Conservation (phyloP, 768 basidiomycete species). For the Kwoniella mangroviensis region DNA sequence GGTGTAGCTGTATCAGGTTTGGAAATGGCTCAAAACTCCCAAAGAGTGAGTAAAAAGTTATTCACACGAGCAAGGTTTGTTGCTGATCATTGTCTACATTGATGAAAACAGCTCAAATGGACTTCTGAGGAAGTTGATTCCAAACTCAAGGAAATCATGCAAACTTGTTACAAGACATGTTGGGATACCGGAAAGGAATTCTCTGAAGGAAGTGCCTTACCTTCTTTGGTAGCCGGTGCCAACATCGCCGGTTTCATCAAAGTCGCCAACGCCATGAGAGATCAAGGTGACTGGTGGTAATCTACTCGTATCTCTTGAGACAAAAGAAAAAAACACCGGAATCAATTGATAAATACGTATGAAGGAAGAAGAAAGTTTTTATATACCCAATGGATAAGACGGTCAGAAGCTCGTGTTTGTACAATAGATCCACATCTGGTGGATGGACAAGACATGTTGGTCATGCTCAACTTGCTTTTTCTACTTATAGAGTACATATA, state of each 20-base stretch:
- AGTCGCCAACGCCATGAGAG: conserved; percentile 72
- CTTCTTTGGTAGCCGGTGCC: conserved; percentile 67
- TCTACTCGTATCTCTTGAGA: conserved; percentile 50
- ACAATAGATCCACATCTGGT: background rate
- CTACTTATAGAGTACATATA: too few relatives aligned
- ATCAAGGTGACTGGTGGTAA: conserved; percentile 79
- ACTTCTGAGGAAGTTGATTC: conserved; percentile 68
- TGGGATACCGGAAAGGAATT: conserved; percentile 66
- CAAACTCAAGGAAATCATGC: conserved; percentile 74
- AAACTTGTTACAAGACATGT: conserved; percentile 67
- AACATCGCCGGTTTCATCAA: conserved; percentile 67
- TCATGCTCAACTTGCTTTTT: too few relatives aligned
- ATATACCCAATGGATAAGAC: background rate
- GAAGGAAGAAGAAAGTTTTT: background rate
- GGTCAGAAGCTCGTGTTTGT: background rate
- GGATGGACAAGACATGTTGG: too few relatives aligned
- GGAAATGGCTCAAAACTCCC: conserved; percentile 79
- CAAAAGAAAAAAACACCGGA: background rate
- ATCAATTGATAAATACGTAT: background rate
- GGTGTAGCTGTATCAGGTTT: conserved; percentile 78
- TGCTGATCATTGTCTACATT: background rate
- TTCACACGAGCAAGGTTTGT: background rate
- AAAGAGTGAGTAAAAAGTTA: conserved; percentile 53
- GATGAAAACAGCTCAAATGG: conserved; percentile 64
- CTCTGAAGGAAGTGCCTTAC: conserved; percentile 64